These are phyloP conservation scores for Phoma sp. DNA, from an alignment of 2,329 filamentous ascomycete species.

Conservation along the genomic window DNA sequence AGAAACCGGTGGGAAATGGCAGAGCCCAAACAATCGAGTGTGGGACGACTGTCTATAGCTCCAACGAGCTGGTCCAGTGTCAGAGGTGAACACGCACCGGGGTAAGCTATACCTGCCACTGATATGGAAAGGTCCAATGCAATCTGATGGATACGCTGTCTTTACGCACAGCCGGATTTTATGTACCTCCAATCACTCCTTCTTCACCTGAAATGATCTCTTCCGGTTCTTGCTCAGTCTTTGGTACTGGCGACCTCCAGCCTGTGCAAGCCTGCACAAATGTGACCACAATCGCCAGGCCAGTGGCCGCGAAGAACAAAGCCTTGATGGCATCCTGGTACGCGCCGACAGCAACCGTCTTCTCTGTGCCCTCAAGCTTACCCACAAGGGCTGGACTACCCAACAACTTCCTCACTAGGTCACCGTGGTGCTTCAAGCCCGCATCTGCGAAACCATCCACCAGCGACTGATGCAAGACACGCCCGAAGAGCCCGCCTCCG, in stretches of 20 bases:
- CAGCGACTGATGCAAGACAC: slow-evolving; percentile 64
- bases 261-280: slow-evolving; percentile 65
- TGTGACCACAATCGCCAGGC: slow-evolving; percentile 57
- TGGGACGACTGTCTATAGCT: not conserved
- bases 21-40: not conserved
- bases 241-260: slow-evolving; percentile 54
- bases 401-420: slow-evolving; percentile 61
- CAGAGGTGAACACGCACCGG: not conserved
- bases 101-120: not conserved
- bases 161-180: not conserved
- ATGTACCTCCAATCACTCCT: slow-evolving; percentile 6
- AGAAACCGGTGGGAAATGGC: not conserved
- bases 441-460: slow-evolving; percentile 62
- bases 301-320: slow-evolving; percentile 60
- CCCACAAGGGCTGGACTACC: slow-evolving; percentile 65
- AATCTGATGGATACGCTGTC: not conserved
- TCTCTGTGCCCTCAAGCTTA: slow-evolving; percentile 57
- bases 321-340: slow-evolving; percentile 62
- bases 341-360: slow-evolving; percentile 57
- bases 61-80: not conserved
- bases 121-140: no score
- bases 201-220: slow-evolving; percentile 35
- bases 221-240: slow-evolving; percentile 23
- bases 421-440: slow-evolving; percentile 47
- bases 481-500: slow-evolving; percentile 76